Evolutionary conservation across 2,329 filamentous ascomycete species (phyloP).

Genomic region (Zalaria sp.): DNA sequence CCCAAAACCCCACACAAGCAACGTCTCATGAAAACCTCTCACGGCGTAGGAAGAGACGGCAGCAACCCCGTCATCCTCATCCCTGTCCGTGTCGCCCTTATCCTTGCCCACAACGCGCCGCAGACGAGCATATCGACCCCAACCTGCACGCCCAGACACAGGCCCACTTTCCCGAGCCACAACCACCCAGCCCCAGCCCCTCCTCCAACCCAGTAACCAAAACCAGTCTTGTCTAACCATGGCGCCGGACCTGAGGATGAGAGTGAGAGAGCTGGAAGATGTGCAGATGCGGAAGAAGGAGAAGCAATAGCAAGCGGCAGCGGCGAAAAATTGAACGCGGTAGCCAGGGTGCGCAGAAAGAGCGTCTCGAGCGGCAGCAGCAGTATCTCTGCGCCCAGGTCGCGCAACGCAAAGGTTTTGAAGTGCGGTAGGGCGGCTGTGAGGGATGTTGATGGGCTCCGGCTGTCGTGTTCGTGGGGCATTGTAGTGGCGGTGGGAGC

Average conservation of each 20-base stretch:
- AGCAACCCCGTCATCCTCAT: background rate
- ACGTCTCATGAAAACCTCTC: too few relatives aligned
- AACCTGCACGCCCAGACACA: slow-evolving; percentile 6
- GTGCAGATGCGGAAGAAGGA: too few relatives aligned
- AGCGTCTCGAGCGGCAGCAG: slow-evolving; percentile 1
- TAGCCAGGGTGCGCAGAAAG: background rate
- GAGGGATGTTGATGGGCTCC: too few relatives aligned
- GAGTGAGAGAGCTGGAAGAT: too few relatives aligned
- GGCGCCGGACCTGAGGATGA: too few relatives aligned
- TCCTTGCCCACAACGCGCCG: background rate
- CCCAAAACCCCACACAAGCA: too few relatives aligned
- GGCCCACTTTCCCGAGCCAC: slow-evolving; percentile 4
- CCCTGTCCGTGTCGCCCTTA: slow-evolving; percentile 1
- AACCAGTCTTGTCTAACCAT: too few relatives aligned
- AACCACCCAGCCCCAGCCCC: background rate
- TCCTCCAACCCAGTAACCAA: background rate
- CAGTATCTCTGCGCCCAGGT: slow-evolving; percentile 1
- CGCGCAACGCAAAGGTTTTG: slow-evolving; percentile 1
- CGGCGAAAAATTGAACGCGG: too few relatives aligned
- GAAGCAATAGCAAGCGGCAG: too few relatives aligned
- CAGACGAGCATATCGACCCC: slow-evolving; percentile 4
- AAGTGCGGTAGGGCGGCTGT: background rate
- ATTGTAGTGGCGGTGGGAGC: too few relatives aligned
- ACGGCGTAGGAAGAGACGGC: too few relatives aligned
- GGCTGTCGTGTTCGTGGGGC: too few relatives aligned